These are phyloP conservation scores for Cocos nucifera DNA, from an alignment of 176 grass and related monocot species.

Conservation along the genomic window DNA sequence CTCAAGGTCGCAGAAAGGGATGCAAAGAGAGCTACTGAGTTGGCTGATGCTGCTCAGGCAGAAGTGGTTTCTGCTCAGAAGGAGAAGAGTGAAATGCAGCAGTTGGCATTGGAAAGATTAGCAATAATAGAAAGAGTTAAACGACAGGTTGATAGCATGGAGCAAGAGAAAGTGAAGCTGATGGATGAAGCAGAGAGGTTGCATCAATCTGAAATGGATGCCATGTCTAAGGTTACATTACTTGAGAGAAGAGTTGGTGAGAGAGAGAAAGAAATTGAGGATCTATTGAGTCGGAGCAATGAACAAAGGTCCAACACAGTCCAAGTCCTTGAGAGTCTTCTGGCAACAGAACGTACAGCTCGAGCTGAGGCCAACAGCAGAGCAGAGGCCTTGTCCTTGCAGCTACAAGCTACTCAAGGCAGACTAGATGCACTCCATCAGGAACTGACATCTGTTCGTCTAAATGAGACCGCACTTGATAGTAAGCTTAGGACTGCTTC, in stretches of 20 bases:
- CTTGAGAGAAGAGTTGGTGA: constrained; percentile 60
- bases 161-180: constrained; percentile 53
- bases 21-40: constrained; percentile 43
- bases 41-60: constrained; percentile 43
- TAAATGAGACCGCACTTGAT: constrained; percentile 58
- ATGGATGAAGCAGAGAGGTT: constrained; percentile 42
- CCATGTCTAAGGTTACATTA: constrained; percentile 35
- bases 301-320: constrained; percentile 71
- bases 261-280: constrained; percentile 62
- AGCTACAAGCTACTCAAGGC: constrained; percentile 68
- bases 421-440: constrained; percentile 80
- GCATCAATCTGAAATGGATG: constrained; percentile 44
- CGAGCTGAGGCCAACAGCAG: constrained; percentile 55
- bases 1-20: constrained; percentile 44
- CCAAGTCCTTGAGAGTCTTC: constrained; percentile 52
- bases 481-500: constrained; percentile 40
- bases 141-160: constrained; percentile 39
- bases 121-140: constrained; percentile 57
- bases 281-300: constrained; percentile 51
- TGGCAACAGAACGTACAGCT: constrained; percentile 57
- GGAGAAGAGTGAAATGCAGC: constrained; percentile 53
- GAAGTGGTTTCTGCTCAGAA: constrained; percentile 40
- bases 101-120: constrained; percentile 43
- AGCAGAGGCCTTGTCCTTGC: constrained; percentile 58
- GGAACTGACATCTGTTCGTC: constrained; percentile 60